A percentile compares a stretch with the other conserved stretches of the same genome.
These are phyloP conservation scores for Fistulifera solaris DNA, from an alignment of 108 stramenopile genomes.

Conservation along the genomic window DNA sequence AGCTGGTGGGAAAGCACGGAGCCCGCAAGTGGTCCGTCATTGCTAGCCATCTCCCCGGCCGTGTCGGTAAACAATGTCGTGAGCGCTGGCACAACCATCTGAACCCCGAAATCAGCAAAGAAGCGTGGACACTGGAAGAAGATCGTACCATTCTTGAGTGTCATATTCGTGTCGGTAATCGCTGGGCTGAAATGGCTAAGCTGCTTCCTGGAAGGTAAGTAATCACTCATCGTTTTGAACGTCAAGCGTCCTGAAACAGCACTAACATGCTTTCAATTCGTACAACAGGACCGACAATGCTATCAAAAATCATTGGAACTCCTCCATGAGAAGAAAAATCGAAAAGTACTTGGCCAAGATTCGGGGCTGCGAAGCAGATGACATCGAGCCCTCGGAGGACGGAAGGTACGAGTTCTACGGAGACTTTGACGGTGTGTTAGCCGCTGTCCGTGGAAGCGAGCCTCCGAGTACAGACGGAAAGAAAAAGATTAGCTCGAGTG, in stretches of 20 bases:
- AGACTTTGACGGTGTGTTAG: slow-evolving; percentile 73
- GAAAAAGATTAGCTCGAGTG: neutral
- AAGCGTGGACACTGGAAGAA: slow-evolving; percentile 85
- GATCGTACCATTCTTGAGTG: slow-evolving; percentile 66
- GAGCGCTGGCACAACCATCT: slow-evolving; percentile 99
- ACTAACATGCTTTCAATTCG: slow-evolving; percentile 3
- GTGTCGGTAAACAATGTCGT: slow-evolving; percentile 98
- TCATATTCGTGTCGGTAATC: slow-evolving; percentile 62
- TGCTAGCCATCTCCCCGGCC: slow-evolving; percentile 81
- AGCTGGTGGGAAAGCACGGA: slow-evolving; percentile 59
- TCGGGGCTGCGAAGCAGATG: slow-evolving; percentile 32
- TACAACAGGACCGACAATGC: slow-evolving; percentile 91
- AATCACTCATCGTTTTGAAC: neutral
- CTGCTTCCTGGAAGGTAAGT: slow-evolving; percentile 72
- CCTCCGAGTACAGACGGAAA: neutral
- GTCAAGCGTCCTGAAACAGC: neutral
- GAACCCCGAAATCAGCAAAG: slow-evolving; percentile 87
- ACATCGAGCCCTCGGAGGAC: slow-evolving; percentile 47
- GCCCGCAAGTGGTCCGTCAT: slow-evolving; percentile 82
- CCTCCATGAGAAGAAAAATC: slow-evolving; percentile 77
- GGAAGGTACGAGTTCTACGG: slow-evolving; percentile 80
- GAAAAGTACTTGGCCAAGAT: slow-evolving; percentile 61
- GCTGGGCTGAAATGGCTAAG: slow-evolving; percentile 86
- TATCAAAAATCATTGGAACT: slow-evolving; percentile 97
- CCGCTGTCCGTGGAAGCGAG: slow-evolving; percentile 28